Percentiles rank a stretch among this genome's conserved stretches.
Evolutionary conservation across 768 basidiomycete genomes (phyloP).

Genomic region (Neoboletus subvelutipes): DNA sequence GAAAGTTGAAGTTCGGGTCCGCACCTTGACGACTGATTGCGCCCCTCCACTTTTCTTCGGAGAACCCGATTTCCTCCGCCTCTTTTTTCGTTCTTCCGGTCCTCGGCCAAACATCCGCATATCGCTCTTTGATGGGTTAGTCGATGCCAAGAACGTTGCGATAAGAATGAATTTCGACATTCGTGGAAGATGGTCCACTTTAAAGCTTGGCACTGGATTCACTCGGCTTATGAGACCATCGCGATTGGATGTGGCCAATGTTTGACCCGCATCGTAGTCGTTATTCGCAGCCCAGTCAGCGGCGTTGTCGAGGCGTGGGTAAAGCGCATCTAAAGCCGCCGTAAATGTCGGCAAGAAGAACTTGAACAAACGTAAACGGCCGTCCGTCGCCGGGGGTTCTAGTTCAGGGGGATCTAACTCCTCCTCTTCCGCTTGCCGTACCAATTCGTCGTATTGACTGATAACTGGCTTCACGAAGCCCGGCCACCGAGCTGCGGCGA

Average conservation of each 20-base stretch:
- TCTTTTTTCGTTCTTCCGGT: slow-evolving; percentile 60
- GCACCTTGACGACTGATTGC: slow-evolving; percentile 49
- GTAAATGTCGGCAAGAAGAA: slow-evolving; percentile 64
- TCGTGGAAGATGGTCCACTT: slow-evolving; percentile 47
- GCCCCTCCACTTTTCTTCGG: slow-evolving; percentile 35
- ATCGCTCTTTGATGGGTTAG: slow-evolving; percentile 81
- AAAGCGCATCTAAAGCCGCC: slow-evolving; percentile 61
- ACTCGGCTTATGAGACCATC: slow-evolving; percentile 1
- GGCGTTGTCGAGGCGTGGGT: slow-evolving; percentile 68
- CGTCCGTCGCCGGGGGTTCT: slow-evolving; percentile 49
- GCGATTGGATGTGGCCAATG: background rate
- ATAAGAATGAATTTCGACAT: slow-evolving; percentile 76
- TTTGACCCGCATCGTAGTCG: slow-evolving; percentile 36
- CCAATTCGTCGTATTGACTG: slow-evolving; percentile 39
- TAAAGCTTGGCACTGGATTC: slow-evolving; percentile 12
- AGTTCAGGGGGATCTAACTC: slow-evolving; percentile 29
- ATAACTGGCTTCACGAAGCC: slow-evolving; percentile 72
- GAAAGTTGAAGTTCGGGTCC: background rate
- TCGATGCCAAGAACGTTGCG: slow-evolving; percentile 78
- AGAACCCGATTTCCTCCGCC: slow-evolving; percentile 43
- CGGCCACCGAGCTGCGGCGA: slow-evolving; percentile 79
- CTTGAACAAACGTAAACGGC: slow-evolving; percentile 63
- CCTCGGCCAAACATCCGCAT: slow-evolving; percentile 80
- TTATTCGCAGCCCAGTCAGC: slow-evolving; percentile 58
- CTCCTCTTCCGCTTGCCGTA: slow-evolving; percentile 24